Evolutionary conservation across 192 early-diverging fungal species (phyloP).

Genomic region (Backusella liffmaniae): DNA sequence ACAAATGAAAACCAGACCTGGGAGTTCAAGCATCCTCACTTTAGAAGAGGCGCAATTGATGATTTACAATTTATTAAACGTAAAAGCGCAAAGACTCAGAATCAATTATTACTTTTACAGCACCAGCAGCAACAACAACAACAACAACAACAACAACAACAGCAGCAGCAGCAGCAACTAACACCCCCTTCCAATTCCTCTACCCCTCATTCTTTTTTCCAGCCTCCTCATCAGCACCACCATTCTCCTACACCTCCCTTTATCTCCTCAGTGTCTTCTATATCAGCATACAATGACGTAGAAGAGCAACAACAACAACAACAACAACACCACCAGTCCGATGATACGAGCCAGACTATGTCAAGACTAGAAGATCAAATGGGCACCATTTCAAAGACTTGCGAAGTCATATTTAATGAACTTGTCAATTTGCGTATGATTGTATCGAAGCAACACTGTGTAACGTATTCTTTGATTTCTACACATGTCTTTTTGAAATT

Average conservation of each 20-base stretch:
- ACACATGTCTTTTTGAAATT: neutral
- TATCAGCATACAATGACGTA: neutral
- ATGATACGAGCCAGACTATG: conserved; percentile 1
- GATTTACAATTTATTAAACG: conserved; percentile 46
- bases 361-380: conserved; percentile 19
- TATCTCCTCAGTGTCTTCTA: neutral
- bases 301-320: neutral
- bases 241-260: neutral
- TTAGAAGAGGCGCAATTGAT: conserved; percentile 62
- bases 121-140: conserved; percentile 6
- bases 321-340: neutral
- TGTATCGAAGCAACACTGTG: conserved; percentile 19
- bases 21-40: conserved; percentile 87
- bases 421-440: conserved; percentile 6
- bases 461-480: conserved; percentile 1
- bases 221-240: neutral
- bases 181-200: neutral
- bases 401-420: conserved; percentile 10
- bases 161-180: conserved; percentile 14
- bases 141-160: conserved; percentile 2
- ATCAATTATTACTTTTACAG: neutral
- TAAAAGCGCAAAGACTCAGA: conserved; percentile 31
- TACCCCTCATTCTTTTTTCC: neutral
- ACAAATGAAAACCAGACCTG: conserved; percentile 68
- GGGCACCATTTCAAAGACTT: conserved; percentile 2